Evolutionary conservation across 768 basidiomycete species (phyloP), one percentile per base, ranked within the genome.

Genomic region (Tylopilus felleus): DNA sequence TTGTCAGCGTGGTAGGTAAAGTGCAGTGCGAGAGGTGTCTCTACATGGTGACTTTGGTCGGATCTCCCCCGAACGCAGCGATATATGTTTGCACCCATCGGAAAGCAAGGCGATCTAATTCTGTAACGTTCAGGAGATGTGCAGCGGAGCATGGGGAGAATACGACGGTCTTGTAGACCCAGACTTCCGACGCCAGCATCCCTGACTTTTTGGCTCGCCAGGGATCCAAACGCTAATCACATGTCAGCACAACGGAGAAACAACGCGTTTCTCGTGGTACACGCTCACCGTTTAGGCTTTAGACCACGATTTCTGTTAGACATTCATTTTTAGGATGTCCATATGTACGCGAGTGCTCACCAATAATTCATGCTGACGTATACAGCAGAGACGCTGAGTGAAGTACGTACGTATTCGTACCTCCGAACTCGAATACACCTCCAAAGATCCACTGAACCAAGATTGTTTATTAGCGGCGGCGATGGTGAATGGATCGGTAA

Each of bases 81-180:
- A 87, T 84, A 58, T 88, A 80, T 22, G 74, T 65, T 59, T 86
- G 81, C 0, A 87, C 77, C 86, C 80, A 83, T 57, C 73, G 58
- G 9, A 81, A 61, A 1, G 78, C 80, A 8, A 70, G 57, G 9
- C 70, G 61, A 47, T 69, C 68, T 77, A 58, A n/a, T n/a, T n/a
- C 25, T 5, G 12, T 1, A 16, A 23, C n/a, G n/a, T n/a, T n/a
- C n/a, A n/a, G n/a, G n/a, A n/a, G n/a, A n/a, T n/a, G 25, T 14
- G 33, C 23, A 1, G 14, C 1, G 16, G 12, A 5, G 4, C 13
- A 21, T 3, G 9, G 13, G 10, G 2, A 1, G 7, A 2, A 39
- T 5, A 55, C 60, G 2, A 71, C 70, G 78, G 60, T 85, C 83
- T 52, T 66, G 68, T 6, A 84, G 60, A 8, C 83, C 81, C 0